Conservation (phyloP, 106 monocot species). For the Amphibolis antarctica region DNA sequence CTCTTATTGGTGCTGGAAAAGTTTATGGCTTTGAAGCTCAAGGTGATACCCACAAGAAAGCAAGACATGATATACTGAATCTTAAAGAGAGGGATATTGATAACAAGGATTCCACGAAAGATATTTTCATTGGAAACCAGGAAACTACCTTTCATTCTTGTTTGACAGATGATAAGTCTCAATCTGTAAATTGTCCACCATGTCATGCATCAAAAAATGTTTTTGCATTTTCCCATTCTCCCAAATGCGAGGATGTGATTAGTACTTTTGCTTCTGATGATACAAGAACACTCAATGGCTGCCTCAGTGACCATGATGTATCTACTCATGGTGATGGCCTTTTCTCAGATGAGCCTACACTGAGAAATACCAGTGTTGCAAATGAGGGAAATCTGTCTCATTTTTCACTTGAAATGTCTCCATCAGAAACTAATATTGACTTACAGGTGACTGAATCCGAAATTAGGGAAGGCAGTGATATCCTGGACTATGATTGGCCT, state of each 20-base stretch:
- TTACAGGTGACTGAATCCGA: background rate
- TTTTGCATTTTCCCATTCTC: background rate
- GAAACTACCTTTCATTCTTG: background rate
- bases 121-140: background rate
- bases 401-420: background rate
- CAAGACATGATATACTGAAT: slow-evolving; percentile 5
- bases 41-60: slow-evolving; percentile 5
- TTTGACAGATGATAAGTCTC: background rate
- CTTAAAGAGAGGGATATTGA: background rate
- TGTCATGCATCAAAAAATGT: background rate
- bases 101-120: background rate
- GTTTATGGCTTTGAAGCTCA: background rate
- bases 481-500: slow-evolving; percentile 8
- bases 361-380: slow-evolving; percentile 3
- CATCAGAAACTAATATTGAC: background rate
- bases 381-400: background rate
- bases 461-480: background rate
- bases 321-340: background rate
- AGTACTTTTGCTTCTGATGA: background rate
- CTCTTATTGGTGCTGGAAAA: background rate
- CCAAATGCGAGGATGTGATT: background rate
- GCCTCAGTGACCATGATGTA: background rate
- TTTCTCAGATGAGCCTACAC: background rate
- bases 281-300: background rate
- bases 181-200: background rate